A percentile compares a stretch with the other conserved stretches of the same genome.
These are phyloP conservation scores for Cladosporium colombiae DNA, from an alignment of 2,329 filamentous ascomycete genomes.

Conservation along the genomic window DNA sequence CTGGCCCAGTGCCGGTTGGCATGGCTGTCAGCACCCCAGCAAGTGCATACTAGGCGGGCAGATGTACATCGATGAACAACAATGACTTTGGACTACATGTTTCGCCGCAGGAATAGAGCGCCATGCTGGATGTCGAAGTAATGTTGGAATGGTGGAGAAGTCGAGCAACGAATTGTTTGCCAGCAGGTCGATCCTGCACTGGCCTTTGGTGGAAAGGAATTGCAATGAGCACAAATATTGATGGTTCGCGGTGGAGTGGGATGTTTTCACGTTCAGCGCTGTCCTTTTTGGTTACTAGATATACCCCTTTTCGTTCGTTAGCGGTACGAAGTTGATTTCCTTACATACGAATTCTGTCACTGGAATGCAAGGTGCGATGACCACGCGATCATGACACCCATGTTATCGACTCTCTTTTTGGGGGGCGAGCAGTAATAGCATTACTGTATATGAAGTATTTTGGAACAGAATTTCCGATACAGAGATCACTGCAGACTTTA, in stretches of 20 bases:
- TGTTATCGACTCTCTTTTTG: neutral
- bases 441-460: neutral
- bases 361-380: neutral
- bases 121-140: neutral
- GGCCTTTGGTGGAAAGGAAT: neutral
- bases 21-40: conserved; percentile 7
- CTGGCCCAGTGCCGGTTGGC: neutral
- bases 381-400: neutral
- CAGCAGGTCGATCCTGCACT: neutral
- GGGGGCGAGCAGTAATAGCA: neutral
- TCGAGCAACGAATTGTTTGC: neutral
- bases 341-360: neutral
- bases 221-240: neutral
- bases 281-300: neutral
- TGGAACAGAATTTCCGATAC: neutral
- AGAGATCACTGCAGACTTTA: neutral
- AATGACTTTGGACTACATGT: neutral
- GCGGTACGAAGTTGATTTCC: neutral
- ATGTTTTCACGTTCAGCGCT: neutral
- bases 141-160: neutral
- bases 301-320: neutral
- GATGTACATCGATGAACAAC: neutral
- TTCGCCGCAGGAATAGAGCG: neutral
- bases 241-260: neutral
- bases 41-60: neutral